Percentiles rank a stretch among this genome's conserved stretches.
Conservation (phyloP, 495 filamentous ascomycete species). For the Neurospora hispaniola region DNA sequence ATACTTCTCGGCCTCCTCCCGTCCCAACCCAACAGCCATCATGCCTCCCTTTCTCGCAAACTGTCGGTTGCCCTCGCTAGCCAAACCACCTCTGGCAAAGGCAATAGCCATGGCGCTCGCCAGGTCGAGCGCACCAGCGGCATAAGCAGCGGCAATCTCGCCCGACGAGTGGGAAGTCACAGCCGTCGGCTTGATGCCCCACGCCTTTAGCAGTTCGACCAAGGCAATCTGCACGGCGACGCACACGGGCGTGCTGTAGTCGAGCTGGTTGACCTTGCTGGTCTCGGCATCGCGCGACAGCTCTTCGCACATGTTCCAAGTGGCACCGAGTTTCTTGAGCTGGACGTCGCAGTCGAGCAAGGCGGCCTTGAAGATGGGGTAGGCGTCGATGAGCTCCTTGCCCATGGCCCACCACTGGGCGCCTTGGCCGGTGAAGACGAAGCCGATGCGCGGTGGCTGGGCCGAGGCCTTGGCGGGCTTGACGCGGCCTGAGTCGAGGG, state of each 20-base stretch:
- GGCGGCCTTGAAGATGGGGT: slow-evolving; percentile 19
- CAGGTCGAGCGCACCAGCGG: slow-evolving; percentile 31
- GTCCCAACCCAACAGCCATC: slow-evolving; percentile 31
- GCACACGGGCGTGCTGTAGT: slow-evolving; percentile 34
- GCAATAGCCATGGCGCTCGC: slow-evolving; percentile 38
- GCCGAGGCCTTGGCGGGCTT: slow-evolving; percentile 7
- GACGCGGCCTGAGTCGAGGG: slow-evolving; percentile 10
- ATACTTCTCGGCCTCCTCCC: slow-evolving; percentile 14
- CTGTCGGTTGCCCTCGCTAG: slow-evolving; percentile 15
- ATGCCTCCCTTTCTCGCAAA: slow-evolving; percentile 27
- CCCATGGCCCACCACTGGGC: slow-evolving; percentile 49
- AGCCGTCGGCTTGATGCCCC: slow-evolving; percentile 38
- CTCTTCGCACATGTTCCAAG: slow-evolving; percentile 21
- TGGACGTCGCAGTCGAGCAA: slow-evolving; percentile 18
- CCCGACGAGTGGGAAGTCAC: slow-evolving; percentile 54
- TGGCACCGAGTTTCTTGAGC: slow-evolving; percentile 23
- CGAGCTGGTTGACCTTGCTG: slow-evolving; percentile 16
- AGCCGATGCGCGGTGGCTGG: slow-evolving; percentile 11
- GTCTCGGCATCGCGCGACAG: slow-evolving; percentile 15
- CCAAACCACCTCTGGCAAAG: slow-evolving; percentile 22
- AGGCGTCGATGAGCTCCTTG: slow-evolving; percentile 29
- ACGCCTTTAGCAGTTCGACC: slow-evolving; percentile 40
- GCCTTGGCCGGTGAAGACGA: slow-evolving; percentile 37
- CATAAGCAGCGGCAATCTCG: slow-evolving; percentile 49
- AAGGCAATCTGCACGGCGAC: slow-evolving; percentile 43